These are phyloP conservation scores for Pholiota conissans DNA, from an alignment of 768 basidiomycete species.

Conservation along the genomic window DNA sequence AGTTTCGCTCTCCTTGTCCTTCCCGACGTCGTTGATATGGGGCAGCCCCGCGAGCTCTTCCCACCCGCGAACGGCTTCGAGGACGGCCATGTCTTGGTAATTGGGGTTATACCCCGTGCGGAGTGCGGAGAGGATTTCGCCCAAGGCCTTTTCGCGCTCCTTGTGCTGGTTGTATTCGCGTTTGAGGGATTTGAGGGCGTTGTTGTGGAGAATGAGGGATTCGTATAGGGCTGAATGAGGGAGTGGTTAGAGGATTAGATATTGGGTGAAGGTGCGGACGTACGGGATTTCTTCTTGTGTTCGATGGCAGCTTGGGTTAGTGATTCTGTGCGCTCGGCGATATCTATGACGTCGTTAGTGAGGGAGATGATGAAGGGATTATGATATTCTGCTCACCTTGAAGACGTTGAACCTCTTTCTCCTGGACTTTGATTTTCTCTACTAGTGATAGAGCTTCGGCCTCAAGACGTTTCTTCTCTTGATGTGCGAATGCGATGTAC, in stretches of 20 bases:
- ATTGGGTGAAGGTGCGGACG: constrained; percentile 22
- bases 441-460: constrained; percentile 50
- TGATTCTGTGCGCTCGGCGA: constrained; percentile 77
- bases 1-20: constrained; percentile 44
- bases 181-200: constrained; percentile 76
- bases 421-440: constrained; percentile 59
- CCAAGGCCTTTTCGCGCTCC: constrained; percentile 74
- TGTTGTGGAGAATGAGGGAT: constrained; percentile 69
- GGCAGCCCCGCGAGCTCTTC: constrained; percentile 71
- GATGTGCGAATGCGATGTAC: constrained; percentile 85
- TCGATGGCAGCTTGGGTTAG: constrained; percentile 80
- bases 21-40: constrained; percentile 68
- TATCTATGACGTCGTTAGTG: no score
- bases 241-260: not conserved
- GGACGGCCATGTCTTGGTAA: constrained; percentile 98
- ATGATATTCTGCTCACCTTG: constrained; percentile 48
- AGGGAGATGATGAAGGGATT: not conserved
- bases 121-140: constrained; percentile 79
- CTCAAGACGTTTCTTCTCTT: constrained; percentile 87
- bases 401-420: constrained; percentile 73
- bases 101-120: constrained; percentile 94
- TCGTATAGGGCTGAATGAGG: constrained; percentile 67
- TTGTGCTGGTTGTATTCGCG: constrained; percentile 70
- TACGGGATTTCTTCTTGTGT: constrained; percentile 84
- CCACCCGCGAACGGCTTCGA: constrained; percentile 95